Evolutionary conservation across 2,329 filamentous ascomycete species (phyloP).

Genomic region (Truncatella angustata): DNA sequence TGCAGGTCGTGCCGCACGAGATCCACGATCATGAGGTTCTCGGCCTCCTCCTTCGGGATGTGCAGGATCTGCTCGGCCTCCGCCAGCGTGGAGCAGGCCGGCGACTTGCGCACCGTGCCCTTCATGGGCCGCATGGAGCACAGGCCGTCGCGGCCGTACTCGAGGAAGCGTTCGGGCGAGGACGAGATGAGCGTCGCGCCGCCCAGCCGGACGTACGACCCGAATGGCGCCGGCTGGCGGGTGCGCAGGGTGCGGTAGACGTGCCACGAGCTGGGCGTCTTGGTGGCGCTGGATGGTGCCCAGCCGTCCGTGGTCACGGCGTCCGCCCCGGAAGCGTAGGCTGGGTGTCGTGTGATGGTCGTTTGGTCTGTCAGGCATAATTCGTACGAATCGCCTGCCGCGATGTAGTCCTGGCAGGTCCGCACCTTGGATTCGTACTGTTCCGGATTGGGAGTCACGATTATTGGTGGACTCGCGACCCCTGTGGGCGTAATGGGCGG

Average conservation of each 20-base stretch:
- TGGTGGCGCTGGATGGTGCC: conserved; percentile 14
- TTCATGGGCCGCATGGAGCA: conserved; percentile 93
- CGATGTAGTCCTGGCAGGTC: conserved; percentile 68
- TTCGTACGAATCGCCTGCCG: conserved; percentile 80
- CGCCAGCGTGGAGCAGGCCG: conserved; percentile 62
- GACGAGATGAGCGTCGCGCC: conserved; percentile 72
- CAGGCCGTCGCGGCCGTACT: conserved; percentile 47
- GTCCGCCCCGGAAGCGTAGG: conserved; percentile 39
- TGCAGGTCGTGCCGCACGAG: conserved; percentile 92
- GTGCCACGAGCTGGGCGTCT: conserved; percentile 50
- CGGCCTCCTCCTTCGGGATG: conserved; percentile 85
- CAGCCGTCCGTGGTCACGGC: conserved; percentile 36
- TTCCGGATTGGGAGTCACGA: conserved; percentile 39
- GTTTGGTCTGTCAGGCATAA: conserved; percentile 80
- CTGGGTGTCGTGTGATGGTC: conserved; percentile 48
- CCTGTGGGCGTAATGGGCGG: conserved; percentile 27
- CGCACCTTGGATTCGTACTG: conserved; percentile 67
- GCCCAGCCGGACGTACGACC: conserved; percentile 74
- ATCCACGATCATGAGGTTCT: conserved; percentile 98
- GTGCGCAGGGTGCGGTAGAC: conserved; percentile 69
- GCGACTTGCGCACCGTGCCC: conserved; percentile 83
- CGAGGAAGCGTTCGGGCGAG: conserved; percentile 87
- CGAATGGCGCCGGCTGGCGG: conserved; percentile 80
- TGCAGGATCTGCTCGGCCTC: conserved; percentile 72
- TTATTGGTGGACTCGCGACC: conserved; percentile 19